Base-by-base conservation (phyloP, 1,139 yeast genomes). In the Hansenula sp. region DNA sequence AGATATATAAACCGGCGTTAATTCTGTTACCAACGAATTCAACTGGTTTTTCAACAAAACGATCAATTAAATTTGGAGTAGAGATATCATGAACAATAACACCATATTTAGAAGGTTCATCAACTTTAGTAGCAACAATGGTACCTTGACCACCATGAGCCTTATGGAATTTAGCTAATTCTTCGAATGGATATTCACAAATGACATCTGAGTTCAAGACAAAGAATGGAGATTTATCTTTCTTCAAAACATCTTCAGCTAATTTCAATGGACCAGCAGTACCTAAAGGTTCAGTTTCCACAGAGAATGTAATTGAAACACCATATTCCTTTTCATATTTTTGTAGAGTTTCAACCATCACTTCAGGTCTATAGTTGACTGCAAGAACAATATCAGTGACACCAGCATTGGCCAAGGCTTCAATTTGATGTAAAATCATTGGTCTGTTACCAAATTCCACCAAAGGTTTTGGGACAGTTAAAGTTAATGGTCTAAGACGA, bases 391-490 rank as follows among this genome's bases (percentile, higher is more conserved):
- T 91, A 70, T 94, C 99, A 51, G 96, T 94, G 67, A 93, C 97
- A 67, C 99, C 99, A 59, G 99, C 99, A 54, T 84, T 84, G 52
- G 99, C 97, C 57, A 94, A 78, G 44, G 98, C 96, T 75, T 93
- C 98, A 65, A 94, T 90, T 76, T 94, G 99, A 70, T 94, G 99
- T 62, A 89, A 76, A 61, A 86, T 86, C 94, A 86, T 86, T 62
- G 99, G 98, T 76, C 94, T 87, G 86, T 93, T 93, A 67, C 90
- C 99, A 63, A 93, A 93, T 73, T 94, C 99, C 53, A 94, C 99
- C 70, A 94, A 79, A 44, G 99, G 99, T 76, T 94, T 94, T 69
- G 99, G 99, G 56, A 87, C 79, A 47, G 99, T 91, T 63, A 94
- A 78, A 50, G 99, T 94, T 63, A 93, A 79, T 53, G 99, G 99